Evolutionary conservation across 805 yeast species (phyloP), one percentile per base, ranked within the genome.

Genomic region (Yarrowia divulgata): DNA sequence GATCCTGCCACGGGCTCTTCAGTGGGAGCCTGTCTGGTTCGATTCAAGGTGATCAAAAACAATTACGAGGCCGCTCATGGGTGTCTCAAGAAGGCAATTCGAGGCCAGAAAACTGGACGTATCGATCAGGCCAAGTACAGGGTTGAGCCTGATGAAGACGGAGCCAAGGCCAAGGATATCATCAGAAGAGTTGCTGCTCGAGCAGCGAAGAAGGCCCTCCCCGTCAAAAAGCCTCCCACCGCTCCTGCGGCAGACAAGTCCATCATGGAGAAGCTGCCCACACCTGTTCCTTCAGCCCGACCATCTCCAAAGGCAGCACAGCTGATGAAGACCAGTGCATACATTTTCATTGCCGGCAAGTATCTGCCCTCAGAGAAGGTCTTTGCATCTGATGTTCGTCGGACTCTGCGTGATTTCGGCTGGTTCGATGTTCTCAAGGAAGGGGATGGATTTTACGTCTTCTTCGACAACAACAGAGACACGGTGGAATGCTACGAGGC

Each of bases 1-100:
- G 95, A 93, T 74, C 91, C 94, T 0, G 81, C 82, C 29, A 87
- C 90, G 54, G 97, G 93, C 2, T 89, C 88, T 19, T 93, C 97
- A 0, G 77, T 93, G 49, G 95, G 97, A 10, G 80, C 92, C 29
- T 89, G 89, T 64, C 79, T 85, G 23, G 80, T 91, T 67, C 81
- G 84, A 70, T 93, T 84, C 77, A 88, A 83, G 70, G 91, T 91
- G 2, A 86, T 83, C 19, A 84, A 84, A 69, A 80, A 86, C 18
- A 70, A 77, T n/a, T 84, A 82, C 32, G 73, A 75, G n/a, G 52
- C 52, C 16, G 85, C 89, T 0, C 83, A 83, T 42, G 75, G 75
- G 52, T 73, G 83, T 1, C 90, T 90, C 0, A 71, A 76, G 23
- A 75, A 72, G 48, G 88, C 88, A 0, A 80, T 82, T 0, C 73